These are phyloP conservation scores for Gryganskiella cystojenkinii DNA, from an alignment of 192 early-diverging fungal species.

Conservation along the genomic window DNA sequence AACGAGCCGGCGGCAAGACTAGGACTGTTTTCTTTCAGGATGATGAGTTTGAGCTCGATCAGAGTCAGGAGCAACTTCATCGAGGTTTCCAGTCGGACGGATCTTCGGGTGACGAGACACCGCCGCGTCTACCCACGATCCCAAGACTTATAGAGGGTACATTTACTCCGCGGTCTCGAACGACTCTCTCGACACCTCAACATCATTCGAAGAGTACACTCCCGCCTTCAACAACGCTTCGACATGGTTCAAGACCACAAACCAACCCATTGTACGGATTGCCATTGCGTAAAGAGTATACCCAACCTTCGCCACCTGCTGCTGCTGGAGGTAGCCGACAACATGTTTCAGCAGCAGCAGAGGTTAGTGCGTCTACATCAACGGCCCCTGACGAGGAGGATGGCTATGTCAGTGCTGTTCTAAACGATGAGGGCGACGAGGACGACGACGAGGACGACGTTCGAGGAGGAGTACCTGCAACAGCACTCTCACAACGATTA, in stretches of 20 bases:
- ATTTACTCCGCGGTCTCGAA: too few species aligned
- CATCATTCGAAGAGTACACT: too few species aligned
- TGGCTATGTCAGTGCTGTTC: neutral
- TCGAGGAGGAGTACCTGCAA: too few species aligned
- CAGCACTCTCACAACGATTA: too few species aligned
- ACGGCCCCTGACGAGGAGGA: neutral
- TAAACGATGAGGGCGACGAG: neutral
- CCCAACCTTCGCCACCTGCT: too few species aligned
- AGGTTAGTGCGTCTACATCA: too few species aligned
- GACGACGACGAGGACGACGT: too few species aligned
- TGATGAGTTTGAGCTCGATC: neutral
- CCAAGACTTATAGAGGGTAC: neutral
- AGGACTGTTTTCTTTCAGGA: too few species aligned
- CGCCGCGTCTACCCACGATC: neutral
- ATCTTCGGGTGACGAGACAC: neutral
- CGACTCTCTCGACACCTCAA: too few species aligned
- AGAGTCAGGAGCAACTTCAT: neutral
- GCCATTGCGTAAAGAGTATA: neutral
- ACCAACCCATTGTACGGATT: conserved; percentile 6
- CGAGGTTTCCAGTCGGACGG: neutral
- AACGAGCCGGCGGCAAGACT: too few species aligned
- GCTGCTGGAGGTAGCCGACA: too few species aligned
- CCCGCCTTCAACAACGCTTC: neutral
- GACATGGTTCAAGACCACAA: too few species aligned
- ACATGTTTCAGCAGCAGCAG: neutral